Base-by-base conservation (phyloP, 345 rosid species). In the Boechera stricta region DNA sequence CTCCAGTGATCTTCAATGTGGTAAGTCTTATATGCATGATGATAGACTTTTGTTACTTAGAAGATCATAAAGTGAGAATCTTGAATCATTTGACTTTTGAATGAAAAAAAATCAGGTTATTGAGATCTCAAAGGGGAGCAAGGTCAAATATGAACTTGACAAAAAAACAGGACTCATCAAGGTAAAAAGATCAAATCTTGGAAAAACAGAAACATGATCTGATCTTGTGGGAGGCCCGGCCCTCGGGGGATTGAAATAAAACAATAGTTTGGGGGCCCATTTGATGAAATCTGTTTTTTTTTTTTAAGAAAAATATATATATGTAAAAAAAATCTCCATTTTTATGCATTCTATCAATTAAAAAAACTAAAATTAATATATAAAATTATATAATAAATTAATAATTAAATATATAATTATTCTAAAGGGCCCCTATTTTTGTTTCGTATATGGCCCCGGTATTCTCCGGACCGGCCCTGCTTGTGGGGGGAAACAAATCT, bases 101-200 rank as follows among this genome's bases (percentile, higher is more conserved):
- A 61, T 73, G 53, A 49, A 67, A 26, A 47, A 26, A 47, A 26
- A 39, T 66, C 77, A 96, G 99, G 99, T 96, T 70, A 73, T 93
- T 84, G 99, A 93, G 84, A 96, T 96, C 51, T 74, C 91, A n/a
- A 96, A 90, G 39, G 99, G 99, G n/a, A 87, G 98, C 82, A 96
- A 96, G 87, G 99, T 96, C 67, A 96, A 96, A 77, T 96, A 96
- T 82, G 99, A 96, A 79, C 90, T 96, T 72, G 99, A 93, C 87
- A 93, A 96, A 74, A 90, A 90, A 66, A 89, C 95, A 57, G 99
- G 99, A 53, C 84, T 96, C 65, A 96, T 96, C 81, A 96, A 90
- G 98, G 99, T 96, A 71, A 60, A 56, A 39, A 24, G 28, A 45
- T 61, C 54, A 28, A 31, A 52, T 58, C 36, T 44, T 24, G 13